Base-by-base conservation (phyloP, 306 rosid species). In the Quercus aquifolioides region DNA sequence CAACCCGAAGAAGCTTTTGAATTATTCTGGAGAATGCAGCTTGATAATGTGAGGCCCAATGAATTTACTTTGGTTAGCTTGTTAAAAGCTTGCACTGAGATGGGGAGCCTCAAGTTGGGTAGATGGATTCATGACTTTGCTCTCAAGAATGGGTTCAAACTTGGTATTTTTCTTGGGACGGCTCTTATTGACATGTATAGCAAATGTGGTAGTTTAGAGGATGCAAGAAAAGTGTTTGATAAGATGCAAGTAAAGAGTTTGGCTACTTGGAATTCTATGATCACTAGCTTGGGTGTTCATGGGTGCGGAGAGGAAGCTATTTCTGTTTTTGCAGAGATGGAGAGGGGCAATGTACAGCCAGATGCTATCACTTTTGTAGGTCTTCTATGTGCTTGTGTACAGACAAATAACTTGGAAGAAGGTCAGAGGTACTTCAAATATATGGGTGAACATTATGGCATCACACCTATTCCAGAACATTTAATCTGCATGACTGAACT, bases 191-290 rank as follows among this genome's bases (percentile, higher is more conserved):
- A 91, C 78, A 91, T 82, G 89, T 91, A 89, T 69, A 91, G 93
- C 85, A 91, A 91, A 74, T 91, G 96, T 76, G 93, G 90, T 52
- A 86, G 86, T 80, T 65, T 91, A 59, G 84, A 81, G 60, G 84
- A 88, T 31, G 96, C 92, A 18, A 77, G 77, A 79, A 73, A 18
- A 43, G 92, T 89, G 5, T 91, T 91, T 79, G 82, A 77, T 43
- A 35, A 41, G 51, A 87, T 91, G 92, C 49, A 73, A 57, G 67
- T 43, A 57, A 91, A 68, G 78, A 87, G 86, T 76, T 76, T 91
- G 85, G 89, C 93, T 26, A 89, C 96, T 15, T 89, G 96, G 96
- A 91, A 91, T 73, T 67, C 89, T 23, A 89, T 91, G 92, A 88
- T 91, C 81, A 88, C 93, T 71, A 85, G 92, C 89, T 80, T 89